A percentile compares a stretch with the other conserved stretches of the same genome.
Evolutionary conservation across 2,329 filamentous ascomycete genomes (phyloP).

Genomic region (Tolypocladium ovalisporum): DNA sequence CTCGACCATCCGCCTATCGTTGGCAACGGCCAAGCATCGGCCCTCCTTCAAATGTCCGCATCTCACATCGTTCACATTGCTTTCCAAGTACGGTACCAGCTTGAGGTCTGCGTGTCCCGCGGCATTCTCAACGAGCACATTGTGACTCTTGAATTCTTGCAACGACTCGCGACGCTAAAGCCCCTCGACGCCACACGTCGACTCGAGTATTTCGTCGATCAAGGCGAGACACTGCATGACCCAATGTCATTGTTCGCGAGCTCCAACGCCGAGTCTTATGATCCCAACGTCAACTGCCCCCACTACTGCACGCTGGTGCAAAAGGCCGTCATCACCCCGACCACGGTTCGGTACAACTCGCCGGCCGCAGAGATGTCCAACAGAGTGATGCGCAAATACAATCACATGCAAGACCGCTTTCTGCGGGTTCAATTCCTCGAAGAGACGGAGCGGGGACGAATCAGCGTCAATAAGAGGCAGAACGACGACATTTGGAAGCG

Average conservation of each 20-base stretch:
- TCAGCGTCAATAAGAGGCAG: slow-evolving; percentile 37
- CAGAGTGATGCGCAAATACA: slow-evolving; percentile 67
- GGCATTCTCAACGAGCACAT: slow-evolving; percentile 67
- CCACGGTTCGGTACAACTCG: slow-evolving; percentile 65
- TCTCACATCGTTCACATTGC: slow-evolving; percentile 30
- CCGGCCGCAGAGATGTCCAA: slow-evolving; percentile 82
- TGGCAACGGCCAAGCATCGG: slow-evolving; percentile 12
- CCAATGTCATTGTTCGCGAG: slow-evolving; percentile 63
- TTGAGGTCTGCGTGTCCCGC: slow-evolving; percentile 86
- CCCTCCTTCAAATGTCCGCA: slow-evolving; percentile 13
- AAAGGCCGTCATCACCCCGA: slow-evolving; percentile 74
- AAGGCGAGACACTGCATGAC: slow-evolving; percentile 50
- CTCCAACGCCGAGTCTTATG: slow-evolving; percentile 34
- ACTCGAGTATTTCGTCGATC: slow-evolving; percentile 63
- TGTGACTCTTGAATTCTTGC: slow-evolving; percentile 57
- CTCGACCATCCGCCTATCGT: slow-evolving; percentile 14
- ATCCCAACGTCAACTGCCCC: slow-evolving; percentile 44
- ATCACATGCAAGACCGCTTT: slow-evolving; percentile 63
- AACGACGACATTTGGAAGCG: slow-evolving; percentile 66
- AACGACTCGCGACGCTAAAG: slow-evolving; percentile 38
- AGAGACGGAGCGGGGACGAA: slow-evolving; percentile 53
- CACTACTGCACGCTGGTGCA: slow-evolving; percentile 65
- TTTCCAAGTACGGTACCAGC: slow-evolving; percentile 74
- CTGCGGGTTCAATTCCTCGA: slow-evolving; percentile 84
- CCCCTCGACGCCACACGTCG: slow-evolving; percentile 47